Conservation (phyloP, 441 rosid genomes). For the Bruguiera hainesii region DNA sequence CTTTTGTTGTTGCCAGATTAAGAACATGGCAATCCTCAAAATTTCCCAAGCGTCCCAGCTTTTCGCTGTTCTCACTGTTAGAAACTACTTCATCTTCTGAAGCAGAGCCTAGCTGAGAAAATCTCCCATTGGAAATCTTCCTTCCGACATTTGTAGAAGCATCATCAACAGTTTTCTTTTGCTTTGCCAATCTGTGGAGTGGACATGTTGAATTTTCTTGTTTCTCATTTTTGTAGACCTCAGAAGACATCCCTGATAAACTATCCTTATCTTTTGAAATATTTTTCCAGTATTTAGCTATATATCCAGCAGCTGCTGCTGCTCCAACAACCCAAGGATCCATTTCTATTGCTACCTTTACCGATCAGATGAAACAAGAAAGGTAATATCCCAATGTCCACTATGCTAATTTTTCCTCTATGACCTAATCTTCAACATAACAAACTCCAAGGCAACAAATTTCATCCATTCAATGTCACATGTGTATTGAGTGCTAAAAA, state of each 20-base stretch:
- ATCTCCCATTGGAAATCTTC: constrained; percentile 15
- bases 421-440: constrained; percentile 20
- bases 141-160: constrained; percentile 19
- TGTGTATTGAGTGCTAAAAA: background rate
- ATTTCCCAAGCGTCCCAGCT: constrained; percentile 21
- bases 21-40: constrained; percentile 23
- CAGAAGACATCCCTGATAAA: constrained; percentile 30
- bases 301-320: constrained; percentile 68
- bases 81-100: constrained; percentile 36
- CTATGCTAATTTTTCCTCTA: constrained; percentile 18
- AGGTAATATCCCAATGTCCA: constrained; percentile 25
- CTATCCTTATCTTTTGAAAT: constrained; percentile 29
- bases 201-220: constrained; percentile 29
- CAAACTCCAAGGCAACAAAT: constrained; percentile 21
- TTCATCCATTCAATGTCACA: constrained; percentile 19
- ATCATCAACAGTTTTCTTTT: constrained; percentile 34
- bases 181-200: constrained; percentile 18
- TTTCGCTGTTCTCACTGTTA: constrained; percentile 25
- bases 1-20: constrained; percentile 21
- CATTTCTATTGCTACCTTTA: constrained; percentile 37
- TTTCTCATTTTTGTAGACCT: constrained; percentile 27
- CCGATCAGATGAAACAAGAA: background rate
- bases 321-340: constrained; percentile 68
- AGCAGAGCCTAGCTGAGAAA: constrained; percentile 15
- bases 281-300: constrained; percentile 51